Evolutionary conservation across 768 basidiomycete genomes (phyloP).

Genomic region (Boletus rubescentipes): DNA sequence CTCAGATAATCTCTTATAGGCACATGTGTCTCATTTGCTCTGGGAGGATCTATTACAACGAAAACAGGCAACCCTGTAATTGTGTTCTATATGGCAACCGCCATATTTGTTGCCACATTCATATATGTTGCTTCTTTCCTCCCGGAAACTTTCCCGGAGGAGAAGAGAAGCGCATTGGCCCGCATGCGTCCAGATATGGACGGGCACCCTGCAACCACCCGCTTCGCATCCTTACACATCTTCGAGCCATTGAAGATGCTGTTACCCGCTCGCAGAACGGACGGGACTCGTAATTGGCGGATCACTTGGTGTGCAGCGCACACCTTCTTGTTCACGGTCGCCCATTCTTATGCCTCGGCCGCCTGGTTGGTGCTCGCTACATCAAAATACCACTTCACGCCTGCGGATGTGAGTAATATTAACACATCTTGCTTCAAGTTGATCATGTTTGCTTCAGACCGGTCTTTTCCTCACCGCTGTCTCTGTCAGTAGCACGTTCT

Average conservation of each 20-base stretch:
- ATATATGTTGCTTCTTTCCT: constrained; percentile 26
- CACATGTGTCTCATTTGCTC: constrained; percentile 24
- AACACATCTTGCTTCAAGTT: background rate
- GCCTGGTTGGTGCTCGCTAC: constrained; percentile 28
- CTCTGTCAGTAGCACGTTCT: constrained; percentile 17
- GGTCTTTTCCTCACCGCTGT: constrained; percentile 25
- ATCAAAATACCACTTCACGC: constrained; percentile 26
- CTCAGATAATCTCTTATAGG: constrained; percentile 16
- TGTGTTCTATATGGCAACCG: constrained; percentile 21
- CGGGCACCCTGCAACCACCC: background rate
- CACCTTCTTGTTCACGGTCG: constrained; percentile 21
- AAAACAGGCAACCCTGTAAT: constrained; percentile 19
- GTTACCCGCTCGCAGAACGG: constrained; percentile 14
- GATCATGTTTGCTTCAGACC: constrained; percentile 16
- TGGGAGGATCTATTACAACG: constrained; percentile 33
- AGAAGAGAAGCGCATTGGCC: constrained; percentile 20
- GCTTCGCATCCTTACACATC: background rate
- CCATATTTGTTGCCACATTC: constrained; percentile 14
- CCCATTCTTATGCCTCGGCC: constrained; percentile 7
- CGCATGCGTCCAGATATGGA: background rate
- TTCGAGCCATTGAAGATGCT: constrained; percentile 28
- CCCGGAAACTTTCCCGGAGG: constrained; percentile 32
- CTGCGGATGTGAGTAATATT: constrained; percentile 22
- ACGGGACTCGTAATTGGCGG: constrained; percentile 29
- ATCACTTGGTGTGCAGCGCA: constrained; percentile 31